Percentiles rank a stretch among this genome's conserved stretches.
These are phyloP conservation scores for Talaromyces ruber DNA, from an alignment of 495 filamentous ascomycete species.

Conservation along the genomic window DNA sequence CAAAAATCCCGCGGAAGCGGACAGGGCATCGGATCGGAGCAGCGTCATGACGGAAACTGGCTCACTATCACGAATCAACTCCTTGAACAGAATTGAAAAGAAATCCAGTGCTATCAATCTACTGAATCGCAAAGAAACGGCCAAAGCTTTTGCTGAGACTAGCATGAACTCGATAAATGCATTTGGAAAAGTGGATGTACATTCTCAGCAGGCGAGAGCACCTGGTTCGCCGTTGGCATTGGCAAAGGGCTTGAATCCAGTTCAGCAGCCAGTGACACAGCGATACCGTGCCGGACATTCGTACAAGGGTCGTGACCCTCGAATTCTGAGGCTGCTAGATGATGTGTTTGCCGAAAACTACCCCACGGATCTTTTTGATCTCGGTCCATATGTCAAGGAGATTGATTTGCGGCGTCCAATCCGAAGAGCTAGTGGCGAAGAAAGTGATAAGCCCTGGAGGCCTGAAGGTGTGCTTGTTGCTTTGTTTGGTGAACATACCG, in stretches of 20 bases:
- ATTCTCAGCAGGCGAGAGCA: slow-evolving; percentile 36
- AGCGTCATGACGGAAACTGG: slow-evolving; percentile 31
- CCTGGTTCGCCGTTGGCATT: slow-evolving; percentile 23
- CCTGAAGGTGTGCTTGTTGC: slow-evolving; percentile 79
- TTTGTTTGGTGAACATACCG: slow-evolving; percentile 80
- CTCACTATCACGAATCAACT: slow-evolving; percentile 19
- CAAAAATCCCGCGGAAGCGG: slow-evolving; percentile 9
- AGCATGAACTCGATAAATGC: slow-evolving; percentile 72
- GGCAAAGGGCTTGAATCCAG: slow-evolving; percentile 20
- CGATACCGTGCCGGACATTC: slow-evolving; percentile 50
- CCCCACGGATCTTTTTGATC: slow-evolving; percentile 60
- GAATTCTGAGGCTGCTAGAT: slow-evolving; percentile 76
- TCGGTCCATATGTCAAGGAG: slow-evolving; percentile 76
- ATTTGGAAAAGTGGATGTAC: slow-evolving; percentile 77
- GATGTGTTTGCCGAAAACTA: slow-evolving; percentile 86
- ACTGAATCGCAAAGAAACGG: slow-evolving; percentile 65
- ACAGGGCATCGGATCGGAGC: slow-evolving; percentile 22
- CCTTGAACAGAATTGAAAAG: slow-evolving; percentile 35
- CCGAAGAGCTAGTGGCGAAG: slow-evolving; percentile 45
- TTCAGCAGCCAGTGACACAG: slow-evolving; percentile 12
- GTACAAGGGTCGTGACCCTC: slow-evolving; percentile 84
- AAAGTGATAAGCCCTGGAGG: slow-evolving; percentile 57
- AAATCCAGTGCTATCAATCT: slow-evolving; percentile 78
- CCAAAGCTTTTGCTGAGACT: slow-evolving; percentile 78
- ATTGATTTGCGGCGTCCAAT: slow-evolving; percentile 54